Conservation (phyloP, 2,329 filamentous ascomycete genomes). For the Xylariomycetidae sp. region DNA sequence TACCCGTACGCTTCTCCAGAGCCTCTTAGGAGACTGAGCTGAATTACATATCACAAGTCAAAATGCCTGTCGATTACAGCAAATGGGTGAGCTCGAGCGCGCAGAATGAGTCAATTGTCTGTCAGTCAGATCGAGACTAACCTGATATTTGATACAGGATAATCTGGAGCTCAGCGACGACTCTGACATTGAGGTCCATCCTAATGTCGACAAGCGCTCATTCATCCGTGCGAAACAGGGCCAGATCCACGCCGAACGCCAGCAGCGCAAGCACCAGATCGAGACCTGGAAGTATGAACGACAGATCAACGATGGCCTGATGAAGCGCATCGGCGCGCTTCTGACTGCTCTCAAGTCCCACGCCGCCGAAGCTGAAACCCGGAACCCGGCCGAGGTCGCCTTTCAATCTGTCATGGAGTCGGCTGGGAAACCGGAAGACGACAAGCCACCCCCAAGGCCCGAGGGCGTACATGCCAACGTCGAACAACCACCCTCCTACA, state of each 20-base stretch:
- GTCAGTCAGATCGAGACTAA: constrained; percentile 7
- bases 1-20: too few species aligned
- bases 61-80: constrained; percentile 57
- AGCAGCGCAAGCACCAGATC: constrained; percentile 82
- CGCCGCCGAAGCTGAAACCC: constrained; percentile 60
- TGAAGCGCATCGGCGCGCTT: constrained; percentile 76
- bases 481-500: constrained; percentile 75
- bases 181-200: constrained; percentile 96
- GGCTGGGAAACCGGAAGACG: constrained; percentile 66
- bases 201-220: constrained; percentile 96
- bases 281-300: constrained; percentile 89
- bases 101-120: too few species aligned
- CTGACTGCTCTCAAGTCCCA: constrained; percentile 71
- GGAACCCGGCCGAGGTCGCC: constrained; percentile 73
- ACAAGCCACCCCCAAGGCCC: constrained; percentile 69
- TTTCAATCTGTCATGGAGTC: constrained; percentile 88
- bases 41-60: constrained; percentile 16
- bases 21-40: too few species aligned
- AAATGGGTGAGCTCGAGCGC: constrained; percentile 53
- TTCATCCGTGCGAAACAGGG: constrained; percentile 98
- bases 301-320: constrained; percentile 85
- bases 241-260: constrained; percentile 90
- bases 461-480: constrained; percentile 74
- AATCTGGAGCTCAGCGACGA: constrained; percentile 96
- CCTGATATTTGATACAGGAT: constrained; percentile 49